A percentile compares a stretch with the other conserved stretches of the same genome.
phyloP scores from a whole-genome alignment of 2,329 filamentous ascomycete species.

The Diaporthe caulivora region DNA sequence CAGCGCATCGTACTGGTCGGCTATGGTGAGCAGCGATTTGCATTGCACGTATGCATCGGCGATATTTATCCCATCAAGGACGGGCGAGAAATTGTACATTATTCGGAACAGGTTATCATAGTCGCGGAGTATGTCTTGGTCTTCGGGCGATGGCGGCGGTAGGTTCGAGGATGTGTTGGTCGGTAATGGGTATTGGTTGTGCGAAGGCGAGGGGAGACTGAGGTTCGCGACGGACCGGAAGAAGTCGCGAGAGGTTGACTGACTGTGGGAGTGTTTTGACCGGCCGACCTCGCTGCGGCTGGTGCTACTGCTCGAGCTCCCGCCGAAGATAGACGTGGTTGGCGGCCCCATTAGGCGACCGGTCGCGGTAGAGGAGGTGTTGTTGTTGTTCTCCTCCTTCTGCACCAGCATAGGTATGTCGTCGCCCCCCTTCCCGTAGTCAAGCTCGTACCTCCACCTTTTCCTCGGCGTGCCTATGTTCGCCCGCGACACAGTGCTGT shows the following conservation, averaged over 20 bases:
- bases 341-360: conserved; percentile 19
- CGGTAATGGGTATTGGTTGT: conserved; percentile 57
- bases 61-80: conserved; percentile 88
- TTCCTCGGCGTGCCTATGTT: conserved; percentile 61
- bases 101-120: conserved; percentile 97
- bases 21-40: conserved; percentile 87
- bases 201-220: conserved; percentile 59
- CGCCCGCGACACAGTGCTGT: conserved; percentile 51
- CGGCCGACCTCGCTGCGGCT: conserved; percentile 44
- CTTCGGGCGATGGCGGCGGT: conserved; percentile 66
- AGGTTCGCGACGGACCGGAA: conserved; percentile 91
- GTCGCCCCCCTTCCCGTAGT: conserved; percentile 77
- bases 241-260: conserved; percentile 67
- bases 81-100: conserved; percentile 92
- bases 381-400: conserved; percentile 65
- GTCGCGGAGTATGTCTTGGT: conserved; percentile 85
- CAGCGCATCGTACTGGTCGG: conserved; percentile 95
- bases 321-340: conserved; percentile 68
- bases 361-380: conserved; percentile 34
- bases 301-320: conserved; percentile 50
- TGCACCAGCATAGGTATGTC: conserved; percentile 92
- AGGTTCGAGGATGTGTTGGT: conserved; percentile 43
- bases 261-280: conserved; percentile 60
- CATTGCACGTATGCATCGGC: conserved; percentile 94
- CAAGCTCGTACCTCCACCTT: conserved; percentile 90